phyloP scores from a whole-genome alignment of 805 yeast species.

The Teunomyces lycoperdinae region DNA sequence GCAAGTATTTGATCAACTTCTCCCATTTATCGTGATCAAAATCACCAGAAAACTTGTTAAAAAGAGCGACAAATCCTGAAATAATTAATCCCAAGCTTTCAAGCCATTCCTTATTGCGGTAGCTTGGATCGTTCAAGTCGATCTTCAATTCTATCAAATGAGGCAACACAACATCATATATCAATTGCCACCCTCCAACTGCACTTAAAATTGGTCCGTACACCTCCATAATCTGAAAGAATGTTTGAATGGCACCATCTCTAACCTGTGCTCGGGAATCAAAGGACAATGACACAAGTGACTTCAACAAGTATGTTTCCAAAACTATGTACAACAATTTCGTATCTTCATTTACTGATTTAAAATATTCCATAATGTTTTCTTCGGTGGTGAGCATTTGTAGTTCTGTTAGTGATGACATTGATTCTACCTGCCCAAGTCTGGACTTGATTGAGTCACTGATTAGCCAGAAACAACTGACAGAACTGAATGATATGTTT shows the following conservation, averaged over 20 bases:
- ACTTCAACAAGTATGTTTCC: conserved; percentile 61
- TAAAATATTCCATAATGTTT: conserved; percentile 4
- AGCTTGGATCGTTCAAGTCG: conserved; percentile 19
- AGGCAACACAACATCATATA: conserved; percentile 61
- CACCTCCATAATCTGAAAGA: conserved; percentile 59
- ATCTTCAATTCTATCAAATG: conserved; percentile 38
- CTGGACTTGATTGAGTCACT: conserved; percentile 60
- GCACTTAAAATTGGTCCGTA: conserved; percentile 16
- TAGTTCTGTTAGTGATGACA: conserved; percentile 1
- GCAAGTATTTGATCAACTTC: conserved; percentile 49
- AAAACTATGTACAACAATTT: conserved; percentile 25
- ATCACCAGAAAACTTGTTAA: conserved; percentile 47
- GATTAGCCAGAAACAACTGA: conserved; percentile 88
- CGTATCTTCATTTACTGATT: conserved; percentile 14
- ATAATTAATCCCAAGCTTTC: conserved; percentile 63
- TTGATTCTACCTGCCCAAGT: conserved; percentile 1
- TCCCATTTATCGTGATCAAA: conserved; percentile 50
- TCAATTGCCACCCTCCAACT: conserved; percentile 55
- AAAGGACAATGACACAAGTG: conserved; percentile 58
- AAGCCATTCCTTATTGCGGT: conserved; percentile 42
- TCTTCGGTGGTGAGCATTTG: not conserved
- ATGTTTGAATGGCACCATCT: conserved; percentile 86
- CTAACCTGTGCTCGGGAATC: conserved; percentile 77
- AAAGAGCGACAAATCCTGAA: conserved; percentile 65
- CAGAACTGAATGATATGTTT: conserved; percentile 86